Percentiles rank a stretch among this genome's conserved stretches.
These are phyloP conservation scores for Oenanthe javanica DNA, from an alignment of 140 eudicot genomes.

Conservation along the genomic window DNA sequence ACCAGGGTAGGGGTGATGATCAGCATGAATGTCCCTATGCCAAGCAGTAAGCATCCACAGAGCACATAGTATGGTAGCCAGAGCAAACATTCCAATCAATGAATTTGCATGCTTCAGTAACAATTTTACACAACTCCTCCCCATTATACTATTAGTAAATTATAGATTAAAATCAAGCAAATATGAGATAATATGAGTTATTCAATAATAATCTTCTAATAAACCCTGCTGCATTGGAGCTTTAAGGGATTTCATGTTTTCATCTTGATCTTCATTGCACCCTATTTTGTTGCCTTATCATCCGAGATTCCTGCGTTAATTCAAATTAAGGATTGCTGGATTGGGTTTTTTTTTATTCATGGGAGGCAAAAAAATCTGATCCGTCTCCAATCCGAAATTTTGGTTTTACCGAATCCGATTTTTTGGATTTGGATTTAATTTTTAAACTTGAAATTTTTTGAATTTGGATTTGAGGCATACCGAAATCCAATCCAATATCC, in stretches of 20 bases:
- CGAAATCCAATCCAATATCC: too few species aligned
- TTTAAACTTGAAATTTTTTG: too few species aligned
- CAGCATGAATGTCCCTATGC: conserved; percentile 33
- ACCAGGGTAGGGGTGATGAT: conserved; percentile 58
- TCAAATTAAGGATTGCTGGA: too few species aligned
- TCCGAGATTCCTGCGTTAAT: neutral
- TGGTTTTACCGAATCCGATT: too few species aligned
- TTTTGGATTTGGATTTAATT: too few species aligned
- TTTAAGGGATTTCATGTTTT: neutral
- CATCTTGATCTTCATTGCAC: conserved; percentile 73
- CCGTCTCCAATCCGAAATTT: too few species aligned
- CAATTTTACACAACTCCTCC: conserved; percentile 63
- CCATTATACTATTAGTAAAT: neutral
- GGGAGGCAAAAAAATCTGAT: too few species aligned
- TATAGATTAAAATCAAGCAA: neutral
- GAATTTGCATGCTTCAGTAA: conserved; percentile 71
- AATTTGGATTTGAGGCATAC: too few species aligned
- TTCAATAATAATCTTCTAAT: neutral
- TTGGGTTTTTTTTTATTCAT: too few species aligned
- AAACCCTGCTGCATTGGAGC: neutral
- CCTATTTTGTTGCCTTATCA: neutral
- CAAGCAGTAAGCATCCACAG: conserved; percentile 84
- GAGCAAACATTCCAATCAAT: conserved; percentile 60
- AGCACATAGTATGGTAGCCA: conserved; percentile 58
- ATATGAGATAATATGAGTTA: too few species aligned